These are phyloP conservation scores for Hygrophorus russula DNA, from an alignment of 768 basidiomycete species.

Conservation along the genomic window DNA sequence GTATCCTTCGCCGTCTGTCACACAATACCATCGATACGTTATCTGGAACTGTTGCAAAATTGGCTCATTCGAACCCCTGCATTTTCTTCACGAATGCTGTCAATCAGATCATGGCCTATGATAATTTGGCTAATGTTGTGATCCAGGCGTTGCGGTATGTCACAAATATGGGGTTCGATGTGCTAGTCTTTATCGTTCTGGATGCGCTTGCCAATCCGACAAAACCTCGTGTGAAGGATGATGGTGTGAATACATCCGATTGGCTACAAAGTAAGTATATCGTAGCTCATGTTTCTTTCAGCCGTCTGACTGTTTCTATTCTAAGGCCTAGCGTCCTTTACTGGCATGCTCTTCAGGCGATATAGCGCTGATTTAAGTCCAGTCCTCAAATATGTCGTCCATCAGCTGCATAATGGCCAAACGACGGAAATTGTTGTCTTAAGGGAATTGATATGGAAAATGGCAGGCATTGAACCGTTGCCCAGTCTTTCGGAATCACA, in stretches of 20 bases:
- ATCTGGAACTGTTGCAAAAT: constrained; percentile 81
- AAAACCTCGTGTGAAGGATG: constrained; percentile 78
- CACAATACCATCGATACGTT: constrained; percentile 76
- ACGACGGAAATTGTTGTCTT: constrained; percentile 85
- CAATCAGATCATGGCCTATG: constrained; percentile 92
- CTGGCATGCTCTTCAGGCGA: constrained; percentile 82
- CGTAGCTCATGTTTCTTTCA: neutral
- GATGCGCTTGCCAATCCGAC: constrained; percentile 79
- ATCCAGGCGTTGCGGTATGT: constrained; percentile 84
- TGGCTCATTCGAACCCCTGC: constrained; percentile 90
- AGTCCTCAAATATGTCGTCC: constrained; percentile 81
- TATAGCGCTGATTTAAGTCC: constrained; percentile 78
- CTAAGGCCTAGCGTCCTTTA: constrained; percentile 84
- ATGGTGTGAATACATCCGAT: constrained; percentile 82
- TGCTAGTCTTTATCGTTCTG: constrained; percentile 77
- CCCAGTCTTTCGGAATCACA: constrained; percentile 85
- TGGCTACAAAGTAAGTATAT: constrained; percentile 79
- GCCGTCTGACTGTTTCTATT: constrained; percentile 9
- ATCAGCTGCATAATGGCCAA: constrained; percentile 76
- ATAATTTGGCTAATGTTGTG: constrained; percentile 83
- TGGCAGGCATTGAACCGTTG: constrained; percentile 89
- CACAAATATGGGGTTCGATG: constrained; percentile 90
- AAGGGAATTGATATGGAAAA: constrained; percentile 88
- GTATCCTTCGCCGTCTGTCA: constrained; percentile 78
- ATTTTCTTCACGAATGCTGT: constrained; percentile 85